Conservation (phyloP, 164 flowering plant species). For the Nymphaea thermarum region DNA sequence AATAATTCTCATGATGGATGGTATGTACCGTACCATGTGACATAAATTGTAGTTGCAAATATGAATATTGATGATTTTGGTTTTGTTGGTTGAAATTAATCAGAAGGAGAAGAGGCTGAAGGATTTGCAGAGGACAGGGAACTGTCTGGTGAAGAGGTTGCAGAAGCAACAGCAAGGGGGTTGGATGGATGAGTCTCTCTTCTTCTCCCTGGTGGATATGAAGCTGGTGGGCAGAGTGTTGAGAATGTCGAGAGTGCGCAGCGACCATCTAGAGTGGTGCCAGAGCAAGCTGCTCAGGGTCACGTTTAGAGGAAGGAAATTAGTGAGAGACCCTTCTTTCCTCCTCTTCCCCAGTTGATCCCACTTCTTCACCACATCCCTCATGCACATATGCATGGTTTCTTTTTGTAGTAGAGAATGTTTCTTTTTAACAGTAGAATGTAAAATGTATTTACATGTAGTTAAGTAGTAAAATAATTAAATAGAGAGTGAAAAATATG, state of each 20-base stretch:
- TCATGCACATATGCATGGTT: no score
- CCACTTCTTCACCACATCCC: neutral
- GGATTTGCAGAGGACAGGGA: constrained; percentile 51
- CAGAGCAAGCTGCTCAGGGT: constrained; percentile 40
- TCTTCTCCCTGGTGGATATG: constrained; percentile 51
- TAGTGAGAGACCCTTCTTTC: constrained; percentile 55
- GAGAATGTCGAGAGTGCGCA: constrained; percentile 48
- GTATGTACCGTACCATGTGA: no score
- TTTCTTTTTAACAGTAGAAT: no score
- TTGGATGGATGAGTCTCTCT: constrained; percentile 12
- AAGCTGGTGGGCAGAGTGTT: constrained; percentile 61
- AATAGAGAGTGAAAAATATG: no score
- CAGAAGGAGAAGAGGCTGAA: constrained; percentile 78
- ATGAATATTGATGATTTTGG: neutral
- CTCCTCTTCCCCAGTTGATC: constrained; percentile 66
- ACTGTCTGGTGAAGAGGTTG: constrained; percentile 58
- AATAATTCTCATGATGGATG: no score
- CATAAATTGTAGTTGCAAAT: no score
- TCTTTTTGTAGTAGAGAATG: no score
- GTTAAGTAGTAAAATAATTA: no score
- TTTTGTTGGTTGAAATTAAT: constrained; percentile 6
- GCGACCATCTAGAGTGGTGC: constrained; percentile 73
- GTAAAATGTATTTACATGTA: no score
- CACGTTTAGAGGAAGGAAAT: constrained; percentile 25
- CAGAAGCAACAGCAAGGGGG: constrained; percentile 31